Base-by-base conservation (phyloP, 2,329 filamentous ascomycete species). In the Xylaria digitata region DNA sequence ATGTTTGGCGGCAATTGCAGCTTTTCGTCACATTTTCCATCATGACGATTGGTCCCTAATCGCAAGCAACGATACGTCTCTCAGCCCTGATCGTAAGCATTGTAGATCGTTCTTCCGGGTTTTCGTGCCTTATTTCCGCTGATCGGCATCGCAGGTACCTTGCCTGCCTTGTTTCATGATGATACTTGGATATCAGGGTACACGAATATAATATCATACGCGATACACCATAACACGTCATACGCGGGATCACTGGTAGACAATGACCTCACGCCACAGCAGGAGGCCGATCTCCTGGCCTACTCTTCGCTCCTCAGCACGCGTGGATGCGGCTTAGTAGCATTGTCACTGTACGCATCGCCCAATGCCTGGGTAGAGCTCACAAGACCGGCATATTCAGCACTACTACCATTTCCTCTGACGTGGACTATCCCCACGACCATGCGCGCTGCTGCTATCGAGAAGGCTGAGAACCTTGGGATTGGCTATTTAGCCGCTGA, bases 321-420 rank as follows among this genome's bases (percentile, higher is more conserved):
- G 30, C 89, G 90, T 65, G 92, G 91, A n/a, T 88, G 90, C 56
- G 88, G 91, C 37, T 87, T 98, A 67, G 79, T 97, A 73, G 92
- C 96, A 73, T 89, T 97, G 64, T 94, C 90, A 58, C 90, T 98
- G 73, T 98, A 96, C 79, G 91, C 96, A 70, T 96, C 94, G 37
- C 92, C 91, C 64, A 89, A 93, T 70, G 97, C 98, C 82, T 99
- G 96, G 86, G 85, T 89, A 62, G 83, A 85, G 49, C 82, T 86
- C 55, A 97, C 94, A 3, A 89, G 93, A 17, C 92, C 93, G 2
- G 90, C 93, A 43, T 97, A 94, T 81, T 93, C 90, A 71, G 82
- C 84, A 6, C 86, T 97, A 63, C 87, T 98, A 45, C 88, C 91
- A 46, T 97, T 96, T 84, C 94, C 96, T 19, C 85, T 94, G 69